A percentile compares a stretch with the other conserved stretches of the same genome.
These are phyloP conservation scores for Linum tenue DNA, from an alignment of 345 rosid genomes.

Conservation along the genomic window DNA sequence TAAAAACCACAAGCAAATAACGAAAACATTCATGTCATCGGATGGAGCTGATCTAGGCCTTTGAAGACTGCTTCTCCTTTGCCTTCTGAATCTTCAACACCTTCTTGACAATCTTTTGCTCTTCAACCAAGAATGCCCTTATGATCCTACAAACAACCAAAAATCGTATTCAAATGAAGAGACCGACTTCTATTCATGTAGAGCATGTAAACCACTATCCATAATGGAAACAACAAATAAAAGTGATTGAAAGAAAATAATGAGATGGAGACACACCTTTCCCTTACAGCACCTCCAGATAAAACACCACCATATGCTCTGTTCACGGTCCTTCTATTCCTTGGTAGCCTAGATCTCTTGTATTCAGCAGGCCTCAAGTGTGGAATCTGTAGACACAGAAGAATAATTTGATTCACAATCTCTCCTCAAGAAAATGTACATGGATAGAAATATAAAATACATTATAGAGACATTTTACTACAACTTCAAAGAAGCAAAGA, in stretches of 20 bases:
- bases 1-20: background rate
- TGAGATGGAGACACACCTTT: background rate
- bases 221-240: background rate
- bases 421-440: too few relatives aligned
- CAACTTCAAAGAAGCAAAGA: too few relatives aligned
- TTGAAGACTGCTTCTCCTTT: slow-evolving; percentile 1
- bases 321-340: slow-evolving; percentile 7
- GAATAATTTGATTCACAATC: background rate
- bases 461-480: too few relatives aligned
- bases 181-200: background rate
- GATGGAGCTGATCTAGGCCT: background rate
- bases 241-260: background rate
- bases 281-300: background rate
- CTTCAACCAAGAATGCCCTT: background rate
- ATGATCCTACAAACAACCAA: background rate
- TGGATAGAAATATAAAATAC: too few relatives aligned
- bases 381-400: background rate
- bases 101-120: too few relatives aligned
- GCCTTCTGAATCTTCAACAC: slow-evolving; percentile 2
- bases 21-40: background rate
- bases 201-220: too few relatives aligned
- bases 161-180: background rate
- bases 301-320: slow-evolving; percentile 6
- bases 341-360: slow-evolving; percentile 4
- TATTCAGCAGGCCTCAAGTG: slow-evolving; percentile 5